These are phyloP conservation scores for Kokia cookei DNA, from an alignment of 441 rosid genomes.

Conservation along the genomic window DNA sequence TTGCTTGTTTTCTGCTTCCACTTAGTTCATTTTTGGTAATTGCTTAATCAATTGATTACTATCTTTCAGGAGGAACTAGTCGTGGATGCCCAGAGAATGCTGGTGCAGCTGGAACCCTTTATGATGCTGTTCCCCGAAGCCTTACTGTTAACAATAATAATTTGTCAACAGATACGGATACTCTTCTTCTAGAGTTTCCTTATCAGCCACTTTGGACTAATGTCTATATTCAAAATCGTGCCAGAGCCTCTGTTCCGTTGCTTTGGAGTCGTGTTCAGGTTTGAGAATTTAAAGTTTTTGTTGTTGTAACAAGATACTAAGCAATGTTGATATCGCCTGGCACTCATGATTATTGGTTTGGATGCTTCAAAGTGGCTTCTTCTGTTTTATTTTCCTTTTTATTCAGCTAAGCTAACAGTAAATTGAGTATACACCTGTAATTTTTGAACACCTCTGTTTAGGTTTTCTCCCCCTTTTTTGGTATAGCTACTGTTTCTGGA, in stretches of 20 bases:
- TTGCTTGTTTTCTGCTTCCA: neutral
- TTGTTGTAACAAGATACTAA: neutral
- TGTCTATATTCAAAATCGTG: conserved; percentile 78
- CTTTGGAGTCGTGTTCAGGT: conserved; percentile 99
- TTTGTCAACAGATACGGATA: conserved; percentile 83
- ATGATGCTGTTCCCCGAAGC: conserved; percentile 95
- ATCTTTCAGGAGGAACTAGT: conserved; percentile 74
- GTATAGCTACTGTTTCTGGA: neutral
- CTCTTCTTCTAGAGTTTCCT: conserved; percentile 94
- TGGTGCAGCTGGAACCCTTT: conserved; percentile 96
- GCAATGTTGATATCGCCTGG: neutral
- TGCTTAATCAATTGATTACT: neutral
- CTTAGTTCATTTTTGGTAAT: neutral
- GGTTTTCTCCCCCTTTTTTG: neutral
- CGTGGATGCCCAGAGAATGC: conserved; percentile 81
- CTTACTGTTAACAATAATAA: conserved; percentile 88
- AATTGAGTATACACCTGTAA: neutral
- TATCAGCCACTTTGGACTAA: conserved; percentile 81
- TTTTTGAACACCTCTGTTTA: neutral
- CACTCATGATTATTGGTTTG: neutral
- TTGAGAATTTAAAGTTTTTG: conserved; percentile 8
- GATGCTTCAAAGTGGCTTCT: neutral
- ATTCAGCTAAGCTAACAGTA: neutral
- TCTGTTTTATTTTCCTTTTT: neutral
- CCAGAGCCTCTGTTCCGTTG: conserved; percentile 94